Percentiles rank a stretch among this genome's conserved stretches.
These are phyloP conservation scores for Aurifilum marmelostoma DNA, from an alignment of 2,329 filamentous ascomycete species.

Conservation along the genomic window DNA sequence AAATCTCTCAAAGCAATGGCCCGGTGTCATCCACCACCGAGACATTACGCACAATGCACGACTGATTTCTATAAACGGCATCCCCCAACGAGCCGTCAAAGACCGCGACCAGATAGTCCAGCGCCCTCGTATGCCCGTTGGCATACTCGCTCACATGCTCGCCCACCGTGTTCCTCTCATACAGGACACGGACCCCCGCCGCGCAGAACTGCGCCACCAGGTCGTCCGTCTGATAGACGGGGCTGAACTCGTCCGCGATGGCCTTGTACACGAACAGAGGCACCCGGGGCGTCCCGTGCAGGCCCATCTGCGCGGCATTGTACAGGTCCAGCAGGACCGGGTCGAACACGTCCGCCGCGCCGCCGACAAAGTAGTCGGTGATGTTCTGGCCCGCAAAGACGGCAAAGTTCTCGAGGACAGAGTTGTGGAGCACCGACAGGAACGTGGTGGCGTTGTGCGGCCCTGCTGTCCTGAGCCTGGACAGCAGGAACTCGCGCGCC, in stretches of 20 bases:
- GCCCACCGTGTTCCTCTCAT: not conserved
- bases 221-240: not conserved
- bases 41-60: not conserved
- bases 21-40: not conserved
- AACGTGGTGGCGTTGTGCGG: constrained; percentile 3
- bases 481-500: not conserved
- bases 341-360: not conserved
- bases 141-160: not conserved
- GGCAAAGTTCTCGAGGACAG: not conserved
- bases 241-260: constrained; percentile 1
- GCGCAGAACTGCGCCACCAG: not conserved
- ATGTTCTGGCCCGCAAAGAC: not conserved
- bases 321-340: not conserved
- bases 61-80: not conserved
- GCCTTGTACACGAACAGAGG: constrained; percentile 4
- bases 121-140: not conserved
- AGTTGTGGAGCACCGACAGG: constrained; percentile 1
- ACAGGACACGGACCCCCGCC: not conserved
- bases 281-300: not conserved
- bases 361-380: not conserved
- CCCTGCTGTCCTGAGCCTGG: not conserved
- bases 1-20: constrained; percentile 30
- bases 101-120: not conserved
- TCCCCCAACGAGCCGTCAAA: not conserved
- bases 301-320: not conserved